Evolutionary conservation across 306 rosid genomes (phyloP).

Genomic region (Delonix regia): DNA sequence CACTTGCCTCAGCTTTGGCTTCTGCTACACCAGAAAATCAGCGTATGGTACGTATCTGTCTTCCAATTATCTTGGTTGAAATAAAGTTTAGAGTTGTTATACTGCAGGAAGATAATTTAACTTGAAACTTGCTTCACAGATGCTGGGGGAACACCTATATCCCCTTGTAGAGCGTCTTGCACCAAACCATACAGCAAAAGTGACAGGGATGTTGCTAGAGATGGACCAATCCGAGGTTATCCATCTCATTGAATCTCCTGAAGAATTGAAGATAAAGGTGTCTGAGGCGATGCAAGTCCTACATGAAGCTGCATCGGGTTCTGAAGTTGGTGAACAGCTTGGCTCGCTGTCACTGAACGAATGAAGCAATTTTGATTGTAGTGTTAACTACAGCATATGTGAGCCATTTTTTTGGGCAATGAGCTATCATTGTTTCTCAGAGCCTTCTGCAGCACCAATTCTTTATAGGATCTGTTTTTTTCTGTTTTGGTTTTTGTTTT

Average conservation of each 20-base stretch:
- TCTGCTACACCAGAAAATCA: constrained; percentile 79
- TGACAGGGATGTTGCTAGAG: constrained; percentile 91
- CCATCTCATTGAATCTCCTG: constrained; percentile 90
- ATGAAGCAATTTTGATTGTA: constrained; percentile 37
- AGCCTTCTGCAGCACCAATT: constrained; percentile 21
- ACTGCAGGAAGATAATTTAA: neutral
- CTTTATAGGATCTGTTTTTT: constrained; percentile 25
- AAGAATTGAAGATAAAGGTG: constrained; percentile 77
- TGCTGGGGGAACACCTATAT: constrained; percentile 86
- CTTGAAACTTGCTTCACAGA: constrained; percentile 49
- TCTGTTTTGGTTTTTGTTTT: neutral
- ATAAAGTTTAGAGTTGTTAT: neutral
- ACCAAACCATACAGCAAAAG: constrained; percentile 65
- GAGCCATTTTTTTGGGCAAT: constrained; percentile 30
- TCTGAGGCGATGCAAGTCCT: constrained; percentile 91
- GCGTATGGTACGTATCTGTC: constrained; percentile 57
- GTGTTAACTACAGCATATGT: constrained; percentile 11
- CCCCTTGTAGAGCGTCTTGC: constrained; percentile 81
- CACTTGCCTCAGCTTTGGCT: constrained; percentile 84
- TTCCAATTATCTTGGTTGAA: neutral
- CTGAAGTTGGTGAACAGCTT: constrained; percentile 66
- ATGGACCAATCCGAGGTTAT: constrained; percentile 97
- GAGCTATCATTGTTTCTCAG: constrained; percentile 32
- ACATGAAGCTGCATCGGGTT: constrained; percentile 55
- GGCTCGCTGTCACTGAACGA: constrained; percentile 54